These are phyloP conservation scores for Euphorbia peplus DNA, from an alignment of 345 rosid species.

Conservation along the genomic window DNA sequence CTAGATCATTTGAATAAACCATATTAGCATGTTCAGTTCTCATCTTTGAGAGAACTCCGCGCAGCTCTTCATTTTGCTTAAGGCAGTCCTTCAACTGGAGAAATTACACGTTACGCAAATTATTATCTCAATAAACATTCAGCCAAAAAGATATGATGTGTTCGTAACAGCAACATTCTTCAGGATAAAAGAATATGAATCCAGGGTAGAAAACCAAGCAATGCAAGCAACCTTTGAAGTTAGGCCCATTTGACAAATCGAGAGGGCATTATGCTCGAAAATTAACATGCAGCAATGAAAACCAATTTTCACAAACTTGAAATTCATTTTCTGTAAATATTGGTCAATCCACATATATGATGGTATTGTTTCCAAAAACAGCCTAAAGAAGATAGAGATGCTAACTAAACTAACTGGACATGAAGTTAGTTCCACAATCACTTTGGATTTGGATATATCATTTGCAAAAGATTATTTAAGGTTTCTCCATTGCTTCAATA, in stretches of 20 bases:
- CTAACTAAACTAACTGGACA: not conserved
- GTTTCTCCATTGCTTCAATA: not conserved
- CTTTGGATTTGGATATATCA: not conserved
- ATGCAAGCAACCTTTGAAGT: not conserved
- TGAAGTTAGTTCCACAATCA: not conserved
- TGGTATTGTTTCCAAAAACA: not conserved
- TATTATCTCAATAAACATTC: not conserved
- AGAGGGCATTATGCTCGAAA: not conserved
- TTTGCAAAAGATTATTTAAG: not conserved
- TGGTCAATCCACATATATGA: not conserved
- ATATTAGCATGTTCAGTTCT: slow-evolving; percentile 63
- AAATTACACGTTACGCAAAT: slow-evolving; percentile 2
- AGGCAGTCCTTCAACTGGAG: slow-evolving; percentile 82
- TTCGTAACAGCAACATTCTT: not conserved
- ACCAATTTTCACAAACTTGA: not conserved
- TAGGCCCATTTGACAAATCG: not conserved
- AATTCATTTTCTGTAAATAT: not conserved
- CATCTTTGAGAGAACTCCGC: slow-evolving; percentile 55
- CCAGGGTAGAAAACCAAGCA: not conserved
- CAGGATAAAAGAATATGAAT: not conserved
- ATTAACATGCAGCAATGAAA: not conserved
- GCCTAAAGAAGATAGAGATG: not conserved
- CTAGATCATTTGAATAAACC: slow-evolving; percentile 23
- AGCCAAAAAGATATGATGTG: too few species aligned
- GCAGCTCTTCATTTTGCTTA: slow-evolving; percentile 83